These are phyloP conservation scores for Fusarium denticulatum DNA, from an alignment of 2,329 filamentous ascomycete genomes.

Conservation along the genomic window DNA sequence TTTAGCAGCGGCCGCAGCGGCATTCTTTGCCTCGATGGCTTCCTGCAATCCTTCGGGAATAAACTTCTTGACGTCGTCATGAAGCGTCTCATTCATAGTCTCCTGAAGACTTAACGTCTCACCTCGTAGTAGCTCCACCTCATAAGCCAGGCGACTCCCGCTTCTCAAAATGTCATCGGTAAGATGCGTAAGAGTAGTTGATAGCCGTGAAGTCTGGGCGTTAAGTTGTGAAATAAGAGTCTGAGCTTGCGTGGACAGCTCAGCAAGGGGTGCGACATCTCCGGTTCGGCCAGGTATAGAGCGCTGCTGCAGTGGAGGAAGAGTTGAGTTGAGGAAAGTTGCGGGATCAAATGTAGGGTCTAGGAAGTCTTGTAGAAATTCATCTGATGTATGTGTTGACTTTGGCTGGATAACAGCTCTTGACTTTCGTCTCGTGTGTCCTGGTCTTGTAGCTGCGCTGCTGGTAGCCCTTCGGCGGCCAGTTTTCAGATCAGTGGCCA, in stretches of 20 bases:
- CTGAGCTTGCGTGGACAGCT: conserved; percentile 84
- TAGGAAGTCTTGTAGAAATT: conserved; percentile 79
- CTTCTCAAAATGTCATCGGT: conserved; percentile 95
- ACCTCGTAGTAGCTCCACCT: conserved; percentile 92
- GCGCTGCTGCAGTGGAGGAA: conserved; percentile 72
- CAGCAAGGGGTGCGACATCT: conserved; percentile 70
- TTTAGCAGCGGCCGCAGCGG: conserved; percentile 15
- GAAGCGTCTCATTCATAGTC: conserved; percentile 76
- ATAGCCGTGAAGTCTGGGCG: conserved; percentile 85
- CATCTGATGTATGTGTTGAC: conserved; percentile 74
- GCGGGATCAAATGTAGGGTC: conserved; percentile 82
- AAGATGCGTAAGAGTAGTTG: conserved; percentile 82
- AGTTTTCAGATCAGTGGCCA: conserved; percentile 47
- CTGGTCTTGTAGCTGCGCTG: conserved; percentile 52
- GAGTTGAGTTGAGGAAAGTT: conserved; percentile 82
- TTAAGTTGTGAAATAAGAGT: conserved; percentile 87
- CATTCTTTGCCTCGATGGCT: conserved; percentile 40
- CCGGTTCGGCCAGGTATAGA: conserved; percentile 39
- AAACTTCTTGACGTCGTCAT: conserved; percentile 78
- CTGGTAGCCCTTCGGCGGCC: conserved; percentile 60
- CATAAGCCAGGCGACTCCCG: conserved; percentile 88
- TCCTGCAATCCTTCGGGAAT: conserved; percentile 63
- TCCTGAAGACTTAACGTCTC: conserved; percentile 86
- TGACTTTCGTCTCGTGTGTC: conserved; percentile 54
- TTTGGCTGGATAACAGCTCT: conserved; percentile 56